Evolutionary conservation across 2,329 filamentous ascomycete genomes (phyloP), one percentile per base, ranked within the genome.

Genomic region (Colletotrichum sublineola): DNA sequence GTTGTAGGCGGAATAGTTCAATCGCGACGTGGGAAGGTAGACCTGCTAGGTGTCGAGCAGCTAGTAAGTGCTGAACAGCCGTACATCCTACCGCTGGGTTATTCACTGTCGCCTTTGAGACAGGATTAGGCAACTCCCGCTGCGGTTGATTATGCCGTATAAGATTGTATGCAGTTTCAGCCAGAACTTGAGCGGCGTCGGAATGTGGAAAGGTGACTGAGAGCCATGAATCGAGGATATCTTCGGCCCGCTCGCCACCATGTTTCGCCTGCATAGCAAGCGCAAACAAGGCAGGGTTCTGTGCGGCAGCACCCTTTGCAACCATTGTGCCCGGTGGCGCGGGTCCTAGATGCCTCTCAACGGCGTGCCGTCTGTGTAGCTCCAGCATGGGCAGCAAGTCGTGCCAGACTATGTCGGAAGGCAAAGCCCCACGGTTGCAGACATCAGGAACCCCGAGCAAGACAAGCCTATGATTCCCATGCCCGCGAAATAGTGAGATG

Each of bases 261-360:
- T 60, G 14, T 18, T 36, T 20, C 11, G 63, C 38, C 40, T 61
- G 68, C 2, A 70, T n/a, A 2, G 68, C 46, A 24, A 67, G 38
- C 4, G 68, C 68, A 18, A 67, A 70, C 5, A 70, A 33, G 11
- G 55, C 63, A 9, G 68, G 46, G 8, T 48, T 70, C 38, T 48
- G 20, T 1, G 68, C 55, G 0, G 68, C 55, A 12, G 0, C 0
- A 3, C 63, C 67, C 15, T n/a, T 29, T 0, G 20, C 67, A 24
- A 55, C 20, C 2, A 12, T 5, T 1, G 5, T 3, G 1, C 9
- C 8, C 4, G 46, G 20, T 4, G 31, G 2, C 9, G 50, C 18
- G 3, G 11, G 2, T 1, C 15, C 44, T 9, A 70, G 14, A 2
- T 60, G 48, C 7, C 24, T 15, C 3, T 12, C 0, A 11, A 48